Conservation (phyloP, 108 stramenopile species). For the Cylindrotheca fusiformis region DNA sequence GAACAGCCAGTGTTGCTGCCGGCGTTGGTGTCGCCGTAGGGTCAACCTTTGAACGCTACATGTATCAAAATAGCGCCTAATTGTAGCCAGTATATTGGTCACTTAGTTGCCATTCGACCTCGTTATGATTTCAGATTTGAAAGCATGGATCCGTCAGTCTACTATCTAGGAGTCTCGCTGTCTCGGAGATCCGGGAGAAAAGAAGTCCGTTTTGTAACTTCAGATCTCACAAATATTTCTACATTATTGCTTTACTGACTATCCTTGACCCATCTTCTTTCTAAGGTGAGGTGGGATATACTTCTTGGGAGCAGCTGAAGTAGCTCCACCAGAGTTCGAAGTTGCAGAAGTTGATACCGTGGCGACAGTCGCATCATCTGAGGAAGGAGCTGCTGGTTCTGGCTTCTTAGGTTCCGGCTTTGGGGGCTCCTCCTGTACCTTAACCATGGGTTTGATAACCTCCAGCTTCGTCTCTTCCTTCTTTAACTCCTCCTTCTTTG, state of each 20-base stretch:
- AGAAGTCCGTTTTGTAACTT: too few relatives aligned
- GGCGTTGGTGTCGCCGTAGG: slow-evolving; percentile 55
- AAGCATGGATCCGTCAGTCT: too few relatives aligned
- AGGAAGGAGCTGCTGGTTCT: slow-evolving; percentile 5
- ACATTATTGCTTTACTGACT: too few relatives aligned
- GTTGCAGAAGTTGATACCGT: slow-evolving; percentile 8
- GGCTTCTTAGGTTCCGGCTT: slow-evolving; percentile 13
- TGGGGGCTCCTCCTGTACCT: slow-evolving; percentile 2
- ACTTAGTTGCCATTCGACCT: too few relatives aligned
- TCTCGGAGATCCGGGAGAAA: too few relatives aligned
- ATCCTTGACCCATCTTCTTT: slow-evolving; percentile 31
- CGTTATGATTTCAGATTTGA: too few relatives aligned
- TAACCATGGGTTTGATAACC: slow-evolving; percentile 12
- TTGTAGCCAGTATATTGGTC: too few relatives aligned
- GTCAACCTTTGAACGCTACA: slow-evolving; percentile 46
- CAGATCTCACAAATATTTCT: too few relatives aligned
- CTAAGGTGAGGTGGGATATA: slow-evolving; percentile 68
- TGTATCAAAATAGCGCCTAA: slow-evolving; percentile 15
- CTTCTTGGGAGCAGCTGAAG: slow-evolving; percentile 19
- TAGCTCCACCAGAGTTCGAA: not conserved
- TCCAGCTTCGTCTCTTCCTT: slow-evolving; percentile 23
- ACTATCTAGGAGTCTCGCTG: too few relatives aligned
- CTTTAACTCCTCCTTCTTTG: slow-evolving; percentile 31
- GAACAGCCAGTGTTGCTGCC: slow-evolving; percentile 42
- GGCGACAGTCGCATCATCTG: slow-evolving; percentile 27